phyloP scores from a whole-genome alignment of 148 eudicot species.

The Chenopodium formosanum region DNA sequence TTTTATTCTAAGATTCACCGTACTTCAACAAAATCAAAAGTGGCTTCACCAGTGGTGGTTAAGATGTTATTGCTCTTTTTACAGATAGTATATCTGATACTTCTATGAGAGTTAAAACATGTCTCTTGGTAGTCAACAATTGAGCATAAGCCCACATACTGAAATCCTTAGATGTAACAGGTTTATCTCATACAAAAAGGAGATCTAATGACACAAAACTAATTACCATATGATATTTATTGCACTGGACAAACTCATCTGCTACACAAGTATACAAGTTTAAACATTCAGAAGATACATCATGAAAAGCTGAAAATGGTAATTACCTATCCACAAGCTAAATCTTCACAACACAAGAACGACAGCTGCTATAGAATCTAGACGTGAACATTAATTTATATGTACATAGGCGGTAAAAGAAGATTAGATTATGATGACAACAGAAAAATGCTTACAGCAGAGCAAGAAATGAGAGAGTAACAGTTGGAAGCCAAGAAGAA shows the following conservation, averaged over 20 bases:
- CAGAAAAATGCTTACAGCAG: background rate
- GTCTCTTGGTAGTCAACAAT: no score
- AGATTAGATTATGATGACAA: background rate
- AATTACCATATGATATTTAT: background rate
- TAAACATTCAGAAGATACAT: background rate
- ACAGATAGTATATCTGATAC: no score
- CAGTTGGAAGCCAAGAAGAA: background rate
- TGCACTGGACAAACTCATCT: background rate
- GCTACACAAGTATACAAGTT: background rate
- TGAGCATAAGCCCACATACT: no score
- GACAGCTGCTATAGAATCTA: background rate
- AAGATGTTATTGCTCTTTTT: no score
- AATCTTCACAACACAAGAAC: background rate
- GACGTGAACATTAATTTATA: background rate
- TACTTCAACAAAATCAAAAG: no score
- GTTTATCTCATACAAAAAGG: background rate
- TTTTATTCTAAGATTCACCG: background rate
- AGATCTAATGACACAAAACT: background rate
- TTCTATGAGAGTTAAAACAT: no score
- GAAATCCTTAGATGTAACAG: background rate
- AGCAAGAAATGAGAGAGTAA: background rate
- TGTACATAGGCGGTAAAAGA: no score
- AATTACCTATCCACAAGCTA: background rate
- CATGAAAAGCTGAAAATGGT: background rate
- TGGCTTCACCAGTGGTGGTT: no score